phyloP scores from a whole-genome alignment of 352 stramenopile genomes.

The Phytophthora tubulina region DNA sequence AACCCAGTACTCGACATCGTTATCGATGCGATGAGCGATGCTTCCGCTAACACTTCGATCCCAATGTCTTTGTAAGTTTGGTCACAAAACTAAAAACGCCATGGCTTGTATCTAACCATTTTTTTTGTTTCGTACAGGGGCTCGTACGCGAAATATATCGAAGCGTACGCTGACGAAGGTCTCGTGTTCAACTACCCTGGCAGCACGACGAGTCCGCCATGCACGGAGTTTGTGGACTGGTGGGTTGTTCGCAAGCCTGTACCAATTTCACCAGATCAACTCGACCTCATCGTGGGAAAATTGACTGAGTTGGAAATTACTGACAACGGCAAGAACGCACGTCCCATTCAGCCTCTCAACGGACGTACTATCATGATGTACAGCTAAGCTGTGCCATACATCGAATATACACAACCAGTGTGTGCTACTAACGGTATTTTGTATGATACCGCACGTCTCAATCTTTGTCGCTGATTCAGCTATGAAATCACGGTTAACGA shows the following conservation, averaged over 20 bases:
- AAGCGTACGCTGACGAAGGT: constrained; percentile 38
- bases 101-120: not conserved
- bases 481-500: not conserved
- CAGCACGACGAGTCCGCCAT: constrained; percentile 43
- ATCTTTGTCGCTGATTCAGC: constrained; percentile 23
- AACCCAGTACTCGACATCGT: not conserved
- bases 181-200: constrained; percentile 52
- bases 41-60: not conserved
- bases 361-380: constrained; percentile 40
- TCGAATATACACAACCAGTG: not conserved
- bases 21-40: not conserved
- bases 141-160: constrained; percentile 21
- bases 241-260: constrained; percentile 39
- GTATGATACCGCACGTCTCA: not conserved
- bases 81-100: not conserved
- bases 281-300: constrained; percentile 31
- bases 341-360: constrained; percentile 35
- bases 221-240: constrained; percentile 46
- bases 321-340: constrained; percentile 41
- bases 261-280: constrained; percentile 28
- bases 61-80: not conserved
- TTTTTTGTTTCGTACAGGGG: not conserved
- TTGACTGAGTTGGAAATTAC: constrained; percentile 26
- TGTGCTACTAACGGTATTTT: not conserved
- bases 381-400: constrained; percentile 7